Evolutionary conservation across 805 yeast species (phyloP), one percentile per base, ranked within the genome.

Genomic region (Blastobotrys americana): DNA sequence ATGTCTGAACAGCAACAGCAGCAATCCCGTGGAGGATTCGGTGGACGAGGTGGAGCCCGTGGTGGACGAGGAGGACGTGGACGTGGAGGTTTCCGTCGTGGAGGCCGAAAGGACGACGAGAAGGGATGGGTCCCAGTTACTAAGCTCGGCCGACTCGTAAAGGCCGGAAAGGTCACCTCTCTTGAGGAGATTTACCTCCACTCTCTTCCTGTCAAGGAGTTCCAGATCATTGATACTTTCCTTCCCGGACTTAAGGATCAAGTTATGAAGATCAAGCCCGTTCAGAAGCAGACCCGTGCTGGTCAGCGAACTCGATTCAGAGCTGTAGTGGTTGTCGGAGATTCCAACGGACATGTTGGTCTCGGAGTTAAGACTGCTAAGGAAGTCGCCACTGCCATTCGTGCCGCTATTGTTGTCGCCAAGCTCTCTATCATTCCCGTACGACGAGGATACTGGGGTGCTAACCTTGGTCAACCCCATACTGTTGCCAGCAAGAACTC

Each of bases 391-490:
- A 88, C 97, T 67, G 97, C 98, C 71, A 93, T 93, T 80, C 88
- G 96, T 78, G 96, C 97, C 66, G 98, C 97, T 66, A 90, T 93
- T 78, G 81, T 88, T 81, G 88, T 93, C 70, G 98, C 98, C 73
- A 93, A 93, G 82, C 82, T 93, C 69, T 84, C 96, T 62, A 84
- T 93, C 75, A 88, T 93, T 72, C 98, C 98, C 71, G 90, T 93
- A 79, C 90, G 98, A 84, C 88, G 98, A 83, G 98, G 98, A 80
- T 93, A 93, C 93, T 93, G 98, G 98, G 98, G 98, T 77, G 76
- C 95, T 73, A 87, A 88, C 82, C 85, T 93, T 75, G 98, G 98
- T 83, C 84, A 85, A 74, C 98, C 98, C 70, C 98, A 93, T 84
- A 85, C 98, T 61, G 83, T 90, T 70, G 90, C 96, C 67, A 74